These are phyloP conservation scores for Geranomyces variabilis DNA, from an alignment of 192 early-diverging fungal species.

Conservation along the genomic window DNA sequence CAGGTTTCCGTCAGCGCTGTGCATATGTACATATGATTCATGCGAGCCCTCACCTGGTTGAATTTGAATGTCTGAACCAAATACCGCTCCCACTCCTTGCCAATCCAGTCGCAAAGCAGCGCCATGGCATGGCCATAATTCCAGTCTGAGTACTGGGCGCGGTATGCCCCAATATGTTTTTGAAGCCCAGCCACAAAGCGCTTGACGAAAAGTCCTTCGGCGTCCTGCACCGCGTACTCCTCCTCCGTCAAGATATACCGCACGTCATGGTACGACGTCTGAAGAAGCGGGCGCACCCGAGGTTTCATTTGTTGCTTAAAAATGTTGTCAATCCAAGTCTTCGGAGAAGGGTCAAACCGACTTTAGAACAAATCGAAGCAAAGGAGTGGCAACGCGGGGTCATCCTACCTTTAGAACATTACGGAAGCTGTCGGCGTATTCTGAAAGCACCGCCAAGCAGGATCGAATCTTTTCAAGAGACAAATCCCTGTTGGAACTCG, in stretches of 20 bases:
- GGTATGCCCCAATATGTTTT: constrained; percentile 57
- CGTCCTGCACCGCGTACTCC: constrained; percentile 82
- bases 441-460: constrained; percentile 61
- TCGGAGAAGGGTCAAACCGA: background rate
- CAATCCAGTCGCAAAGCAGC: constrained; percentile 69
- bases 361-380: constrained; percentile 9
- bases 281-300: constrained; percentile 74
- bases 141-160: constrained; percentile 68
- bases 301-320: constrained; percentile 79
- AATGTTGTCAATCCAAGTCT: constrained; percentile 83
- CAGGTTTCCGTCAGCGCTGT: background rate
- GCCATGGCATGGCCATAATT: constrained; percentile 73
- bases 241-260: constrained; percentile 91
- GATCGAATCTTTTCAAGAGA: constrained; percentile 57
- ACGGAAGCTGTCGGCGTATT: constrained; percentile 65
- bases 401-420: constrained; percentile 63
- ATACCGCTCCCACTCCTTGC: constrained; percentile 84
- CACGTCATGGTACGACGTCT: constrained; percentile 80
- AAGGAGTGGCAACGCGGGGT: too few species aligned
- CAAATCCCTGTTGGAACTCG: constrained; percentile 44
- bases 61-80: constrained; percentile 79
- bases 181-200: constrained; percentile 77
- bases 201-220: constrained; percentile 74
- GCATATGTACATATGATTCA: background rate
- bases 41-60: constrained; percentile 63